Percentiles rank a stretch among this genome's conserved stretches.
phyloP scores from a whole-genome alignment of 179 eudicot genomes.

The Nepenthes alata region DNA sequence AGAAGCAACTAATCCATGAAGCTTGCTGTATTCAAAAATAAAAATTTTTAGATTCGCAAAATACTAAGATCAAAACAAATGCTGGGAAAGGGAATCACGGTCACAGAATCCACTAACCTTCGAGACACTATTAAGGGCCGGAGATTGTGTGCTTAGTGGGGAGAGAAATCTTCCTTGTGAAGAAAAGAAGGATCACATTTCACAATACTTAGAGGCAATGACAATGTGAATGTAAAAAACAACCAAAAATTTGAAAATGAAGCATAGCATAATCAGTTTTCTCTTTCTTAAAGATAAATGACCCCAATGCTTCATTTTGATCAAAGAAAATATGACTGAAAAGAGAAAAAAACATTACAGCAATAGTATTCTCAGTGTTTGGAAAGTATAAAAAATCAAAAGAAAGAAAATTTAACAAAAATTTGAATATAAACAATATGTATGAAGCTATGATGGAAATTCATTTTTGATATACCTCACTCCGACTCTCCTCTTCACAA shows the following conservation, averaged over 20 bases:
- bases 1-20: slow-evolving; percentile 84
- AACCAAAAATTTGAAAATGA: neutral
- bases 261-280: neutral
- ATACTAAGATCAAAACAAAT: neutral
- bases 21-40: slow-evolving; percentile 36
- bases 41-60: neutral
- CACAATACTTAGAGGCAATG: neutral
- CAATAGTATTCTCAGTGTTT: too few relatives aligned
- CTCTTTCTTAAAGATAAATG: too few relatives aligned
- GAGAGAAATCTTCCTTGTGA: slow-evolving; percentile 79
- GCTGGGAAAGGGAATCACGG: neutral
- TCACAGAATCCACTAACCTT: slow-evolving; percentile 35
- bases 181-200: slow-evolving; percentile 4
- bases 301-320: neutral
- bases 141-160: slow-evolving; percentile 70
- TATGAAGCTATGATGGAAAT: too few relatives aligned
- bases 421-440: too few relatives aligned
- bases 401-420: too few relatives aligned
- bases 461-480: too few relatives aligned
- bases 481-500: too few relatives aligned
- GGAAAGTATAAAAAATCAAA: too few relatives aligned
- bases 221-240: neutral
- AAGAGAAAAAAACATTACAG: too few relatives aligned
- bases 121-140: slow-evolving; percentile 79
- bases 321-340: neutral